Evolutionary conservation across 495 filamentous ascomycete genomes (phyloP), one percentile per base, ranked within the genome.

Genomic region (Penicillium taxi): DNA sequence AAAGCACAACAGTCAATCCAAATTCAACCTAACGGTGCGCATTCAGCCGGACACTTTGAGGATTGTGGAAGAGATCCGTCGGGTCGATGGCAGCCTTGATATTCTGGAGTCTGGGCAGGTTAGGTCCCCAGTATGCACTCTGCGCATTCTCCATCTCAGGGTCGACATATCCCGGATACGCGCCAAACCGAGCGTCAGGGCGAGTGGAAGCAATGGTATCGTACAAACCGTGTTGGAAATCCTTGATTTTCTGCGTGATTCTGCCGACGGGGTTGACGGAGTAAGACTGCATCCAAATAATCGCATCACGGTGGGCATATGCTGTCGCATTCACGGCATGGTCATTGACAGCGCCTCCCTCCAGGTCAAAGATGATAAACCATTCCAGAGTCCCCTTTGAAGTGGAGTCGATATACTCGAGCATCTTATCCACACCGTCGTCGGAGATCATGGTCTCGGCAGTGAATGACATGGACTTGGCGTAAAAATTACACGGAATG

Each of bases 101-200:
- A 27, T 56, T 35, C 50, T 70, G 51, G 28, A 82, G 52, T 21
- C 57, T 58, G 3, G 55, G 55, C n/a, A 78, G 53, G 42, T 72
- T 79, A 4, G 52, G 30, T 0, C 70, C 61, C 64, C 69, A 82
- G 43, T 82, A 88, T 0, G 73, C 67, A 16, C 65, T 49, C 18
- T 49, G 59, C 0, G 50, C 45, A 23, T 72, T 41, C 16, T 47
- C 50, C 38, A 84, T 44, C 4, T 53, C 58, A 1, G 78, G 75
- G 53, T 89, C 84, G 4, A 86, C 72, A 48, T 86, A 86, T 13
- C 83, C 84, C 1, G 81, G 68, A 56, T 88, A 89, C 0, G 74
- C 57, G 5, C 58, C 56, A 31, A 58, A 53, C 36, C 35, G 4
- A 6, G 41, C 53, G 2, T 47, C 31, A 0, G 64, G 51, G 18